phyloP scores from a whole-genome alignment of 441 rosid species.

The Omphalea diandra region DNA sequence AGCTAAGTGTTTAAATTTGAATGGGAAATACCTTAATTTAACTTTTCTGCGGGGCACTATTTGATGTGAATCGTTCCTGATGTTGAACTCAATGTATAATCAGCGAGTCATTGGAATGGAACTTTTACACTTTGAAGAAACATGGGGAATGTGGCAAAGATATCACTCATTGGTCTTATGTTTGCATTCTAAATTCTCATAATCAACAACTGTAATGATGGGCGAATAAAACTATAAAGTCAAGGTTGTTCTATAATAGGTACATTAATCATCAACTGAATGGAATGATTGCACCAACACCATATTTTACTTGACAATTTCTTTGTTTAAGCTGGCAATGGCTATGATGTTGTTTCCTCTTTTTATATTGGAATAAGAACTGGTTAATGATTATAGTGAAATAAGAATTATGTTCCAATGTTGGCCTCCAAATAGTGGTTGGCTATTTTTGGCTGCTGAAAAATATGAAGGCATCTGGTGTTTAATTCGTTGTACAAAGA shows the following conservation, averaged over 20 bases:
- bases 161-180: background rate
- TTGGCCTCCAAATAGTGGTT: background rate
- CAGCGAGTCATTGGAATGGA: no score
- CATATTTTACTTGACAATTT: no score
- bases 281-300: background rate
- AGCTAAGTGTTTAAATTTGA: no score
- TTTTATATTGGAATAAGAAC: background rate
- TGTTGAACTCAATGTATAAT: background rate
- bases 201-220: background rate
- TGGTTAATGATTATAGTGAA: background rate
- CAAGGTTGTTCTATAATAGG: background rate
- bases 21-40: no score
- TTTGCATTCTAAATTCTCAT: no score
- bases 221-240: background rate
- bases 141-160: background rate
- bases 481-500: no score
- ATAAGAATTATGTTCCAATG: background rate
- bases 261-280: background rate
- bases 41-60: background rate
- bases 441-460: no score
- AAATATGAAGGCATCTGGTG: background rate
- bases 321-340: background rate
- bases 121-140: background rate
- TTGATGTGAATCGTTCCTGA: background rate
- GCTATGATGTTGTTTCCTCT: constrained; percentile 6